phyloP scores from a whole-genome alignment of 2,329 filamentous ascomycete species.

The Alternaria sp. region DNA sequence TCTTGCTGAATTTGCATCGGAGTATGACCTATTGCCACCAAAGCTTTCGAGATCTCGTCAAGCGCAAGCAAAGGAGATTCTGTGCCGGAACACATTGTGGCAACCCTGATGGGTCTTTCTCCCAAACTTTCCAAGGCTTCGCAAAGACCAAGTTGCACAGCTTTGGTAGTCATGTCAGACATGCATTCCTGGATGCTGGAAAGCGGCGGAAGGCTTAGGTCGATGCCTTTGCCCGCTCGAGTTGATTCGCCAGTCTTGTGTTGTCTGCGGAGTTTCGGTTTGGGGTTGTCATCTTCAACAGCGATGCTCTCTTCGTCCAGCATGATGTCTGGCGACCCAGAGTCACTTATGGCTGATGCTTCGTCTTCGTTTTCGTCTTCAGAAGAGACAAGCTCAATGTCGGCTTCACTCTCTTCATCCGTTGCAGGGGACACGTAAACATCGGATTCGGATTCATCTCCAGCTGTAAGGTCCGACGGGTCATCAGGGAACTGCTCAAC shows the following conservation, averaged over 20 bases:
- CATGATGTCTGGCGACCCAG: neutral
- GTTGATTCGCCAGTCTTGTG: neutral
- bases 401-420: conserved; percentile 5
- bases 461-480: conserved; percentile 2
- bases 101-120: conserved; percentile 61
- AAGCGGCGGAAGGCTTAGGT: conserved; percentile 57
- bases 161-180: conserved; percentile 56
- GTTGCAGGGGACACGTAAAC: neutral
- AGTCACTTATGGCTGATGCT: neutral
- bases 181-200: conserved; percentile 61
- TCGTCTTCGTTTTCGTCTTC: neutral
- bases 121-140: conserved; percentile 49
- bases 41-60: conserved; percentile 58
- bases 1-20: conserved; percentile 48
- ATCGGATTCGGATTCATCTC: conserved; percentile 15
- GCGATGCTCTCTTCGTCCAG: neutral
- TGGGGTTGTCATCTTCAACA: conserved; percentile 9
- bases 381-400: conserved; percentile 1
- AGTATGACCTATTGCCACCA: neutral
- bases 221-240: conserved; percentile 32
- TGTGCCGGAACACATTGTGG: conserved; percentile 81
- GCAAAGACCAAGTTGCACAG: conserved; percentile 43
- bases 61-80: conserved; percentile 76
- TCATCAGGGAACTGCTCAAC: conserved; percentile 13
- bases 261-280: neutral